A percentile compares a stretch with the other conserved stretches of the same genome.
phyloP scores from a whole-genome alignment of 2,329 filamentous ascomycete species.

The Raffaelea arxii region DNA sequence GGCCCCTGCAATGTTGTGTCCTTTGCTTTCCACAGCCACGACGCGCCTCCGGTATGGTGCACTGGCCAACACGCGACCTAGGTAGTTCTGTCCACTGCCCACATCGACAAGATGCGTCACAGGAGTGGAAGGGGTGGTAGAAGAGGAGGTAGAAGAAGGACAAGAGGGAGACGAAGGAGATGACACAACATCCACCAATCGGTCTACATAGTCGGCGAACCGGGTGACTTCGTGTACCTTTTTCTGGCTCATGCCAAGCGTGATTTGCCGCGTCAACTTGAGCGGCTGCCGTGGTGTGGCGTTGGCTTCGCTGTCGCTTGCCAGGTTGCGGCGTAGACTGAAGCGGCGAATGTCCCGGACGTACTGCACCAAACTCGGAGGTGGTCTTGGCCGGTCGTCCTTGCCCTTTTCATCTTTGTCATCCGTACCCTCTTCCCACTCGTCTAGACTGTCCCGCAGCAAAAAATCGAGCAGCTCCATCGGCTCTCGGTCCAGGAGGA shows the following conservation, averaged over 20 bases:
- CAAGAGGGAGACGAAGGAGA: constrained; percentile 19
- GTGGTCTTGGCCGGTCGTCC: constrained; percentile 22
- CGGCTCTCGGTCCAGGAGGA: constrained; percentile 61
- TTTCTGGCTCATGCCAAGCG: constrained; percentile 90
- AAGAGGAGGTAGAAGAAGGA: neutral
- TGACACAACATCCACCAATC: constrained; percentile 48
- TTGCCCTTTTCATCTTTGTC: neutral
- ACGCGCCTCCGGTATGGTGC: constrained; percentile 79
- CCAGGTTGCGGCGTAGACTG: constrained; percentile 54
- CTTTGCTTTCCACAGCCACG: constrained; percentile 80
- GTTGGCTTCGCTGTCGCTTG: constrained; percentile 5
- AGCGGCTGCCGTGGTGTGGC: constrained; percentile 30
- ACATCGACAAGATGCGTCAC: constrained; percentile 92
- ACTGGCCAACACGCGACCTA: constrained; percentile 78
- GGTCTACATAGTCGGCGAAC: constrained; percentile 76
- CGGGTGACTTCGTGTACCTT: constrained; percentile 90
- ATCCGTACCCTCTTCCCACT: constrained; percentile 9
- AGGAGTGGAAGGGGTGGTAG: constrained; percentile 19
- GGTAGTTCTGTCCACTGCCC: constrained; percentile 92
- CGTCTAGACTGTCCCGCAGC: constrained; percentile 62
- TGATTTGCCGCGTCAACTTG: constrained; percentile 58
- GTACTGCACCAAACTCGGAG: constrained; percentile 58
- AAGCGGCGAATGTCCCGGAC: constrained; percentile 61
- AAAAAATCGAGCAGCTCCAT: constrained; percentile 73
- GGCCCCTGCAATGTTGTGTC: constrained; percentile 78